Evolutionary conservation across 2,329 filamentous ascomycete genomes (phyloP).

Genomic region (Pseudogymnoascus sp.): DNA sequence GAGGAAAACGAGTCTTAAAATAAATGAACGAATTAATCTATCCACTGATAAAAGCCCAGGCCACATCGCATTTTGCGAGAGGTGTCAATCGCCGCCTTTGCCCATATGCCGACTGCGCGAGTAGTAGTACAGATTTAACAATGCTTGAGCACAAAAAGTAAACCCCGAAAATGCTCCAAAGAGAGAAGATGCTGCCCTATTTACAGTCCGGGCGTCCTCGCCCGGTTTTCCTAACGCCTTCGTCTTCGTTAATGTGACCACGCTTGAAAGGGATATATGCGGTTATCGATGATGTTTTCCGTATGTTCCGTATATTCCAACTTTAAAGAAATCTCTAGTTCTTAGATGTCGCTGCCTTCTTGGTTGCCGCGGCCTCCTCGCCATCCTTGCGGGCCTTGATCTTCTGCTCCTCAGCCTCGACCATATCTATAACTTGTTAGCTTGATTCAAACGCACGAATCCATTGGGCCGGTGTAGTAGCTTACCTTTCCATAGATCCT

Average conservation of each 20-base stretch:
- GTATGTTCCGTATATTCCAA: not conserved
- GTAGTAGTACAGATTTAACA: conserved; percentile 7
- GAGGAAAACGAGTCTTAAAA: not conserved
- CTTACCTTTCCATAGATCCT: conserved; percentile 88
- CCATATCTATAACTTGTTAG: conserved; percentile 56
- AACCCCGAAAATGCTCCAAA: not conserved
- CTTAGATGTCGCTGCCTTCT: not conserved
- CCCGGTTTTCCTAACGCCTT: not conserved
- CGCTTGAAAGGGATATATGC: not conserved
- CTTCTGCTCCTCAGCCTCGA: conserved; percentile 65
- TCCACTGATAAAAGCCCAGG: not conserved
- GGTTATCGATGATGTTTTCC: not conserved
- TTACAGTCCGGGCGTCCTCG: not conserved
- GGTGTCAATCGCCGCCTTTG: not conserved
- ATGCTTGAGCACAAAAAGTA: not conserved
- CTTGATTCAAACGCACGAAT: not conserved
- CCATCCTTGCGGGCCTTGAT: conserved; percentile 35
- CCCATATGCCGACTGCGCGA: not conserved
- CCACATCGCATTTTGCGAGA: not conserved
- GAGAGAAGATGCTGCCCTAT: conserved; percentile 8
- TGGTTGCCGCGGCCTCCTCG: not conserved
- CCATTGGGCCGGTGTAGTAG: conserved; percentile 15
- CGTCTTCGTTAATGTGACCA: not conserved
- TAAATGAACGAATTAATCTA: not conserved
- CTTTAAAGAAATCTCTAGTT: not conserved